Base-by-base conservation (phyloP, 2,329 filamentous ascomycete species). In the Tolypocladium guangdongense region DNA sequence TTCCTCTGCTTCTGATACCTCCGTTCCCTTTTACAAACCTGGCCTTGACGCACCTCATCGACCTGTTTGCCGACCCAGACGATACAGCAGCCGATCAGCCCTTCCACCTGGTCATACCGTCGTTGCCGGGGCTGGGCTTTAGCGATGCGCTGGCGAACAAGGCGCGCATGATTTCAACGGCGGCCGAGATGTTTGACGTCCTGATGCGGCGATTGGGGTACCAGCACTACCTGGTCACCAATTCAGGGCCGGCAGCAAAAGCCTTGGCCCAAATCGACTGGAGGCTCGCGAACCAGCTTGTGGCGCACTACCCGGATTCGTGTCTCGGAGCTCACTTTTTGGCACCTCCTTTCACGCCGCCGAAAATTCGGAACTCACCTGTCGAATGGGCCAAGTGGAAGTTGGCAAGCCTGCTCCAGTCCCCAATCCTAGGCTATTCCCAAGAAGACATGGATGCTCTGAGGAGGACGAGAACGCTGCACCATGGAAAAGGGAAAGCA, bases 91-190 rank as follows among this genome's bases (percentile, higher is more conserved):
- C 62, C 43, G 60, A 67, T 20, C 77, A 80, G 55, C 74, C 81
- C 0, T 88, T 87, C 60, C 81, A 87, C 60, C 63, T 87, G n/a
- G 76, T 88, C 22, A 78, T 81, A 22, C 84, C 84, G 1, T 82
- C 80, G 45, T 74, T 87, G 22, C 83, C 84, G 0, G 84, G 83
- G 0, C 71, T 85, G 47, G 84, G 82, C 18, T 88, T 87, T 62
- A 86, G 83, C 64, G 83, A 87, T 64, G 72, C 82, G 2, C 72
- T 84, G 39, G 70, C 73, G 1, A 72, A 72, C 52, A 75, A 76
- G 49, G 68, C 67, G 8, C 71, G 76, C 61, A 73, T 76, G n/a
- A 66, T 82, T 53, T 63, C 71, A 7, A 70, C 75, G 14, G 80
- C 81, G 0, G 82, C 81, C 0, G 71, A 74, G 2, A 66, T 84